Conservation (phyloP, 2,329 filamentous ascomycete species). For the Aspergillus tanneri region DNA sequence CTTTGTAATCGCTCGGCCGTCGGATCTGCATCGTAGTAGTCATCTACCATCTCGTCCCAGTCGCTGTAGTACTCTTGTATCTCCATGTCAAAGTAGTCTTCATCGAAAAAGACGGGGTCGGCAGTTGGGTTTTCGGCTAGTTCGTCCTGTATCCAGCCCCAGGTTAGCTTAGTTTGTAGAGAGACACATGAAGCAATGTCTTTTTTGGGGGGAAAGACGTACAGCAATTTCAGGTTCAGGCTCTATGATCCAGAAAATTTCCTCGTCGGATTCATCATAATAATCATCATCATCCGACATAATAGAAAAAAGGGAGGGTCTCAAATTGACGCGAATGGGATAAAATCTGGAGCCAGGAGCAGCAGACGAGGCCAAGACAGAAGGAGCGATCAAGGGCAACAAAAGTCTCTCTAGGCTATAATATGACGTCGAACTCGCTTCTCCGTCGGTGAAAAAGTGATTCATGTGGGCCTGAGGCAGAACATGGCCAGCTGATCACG, state of each 20-base stretch:
- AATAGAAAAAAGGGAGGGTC: slow-evolving; percentile 1
- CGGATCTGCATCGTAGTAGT: slow-evolving; percentile 47
- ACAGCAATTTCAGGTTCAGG: slow-evolving; percentile 37
- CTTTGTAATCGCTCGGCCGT: slow-evolving; percentile 28
- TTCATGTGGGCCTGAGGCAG: background rate
- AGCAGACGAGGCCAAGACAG: background rate
- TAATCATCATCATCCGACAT: slow-evolving; percentile 44
- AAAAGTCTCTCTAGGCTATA: background rate
- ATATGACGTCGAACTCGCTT: slow-evolving; percentile 7
- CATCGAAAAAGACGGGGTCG: slow-evolving; percentile 42
- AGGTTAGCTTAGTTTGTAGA: slow-evolving; percentile 8
- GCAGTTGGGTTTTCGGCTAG: slow-evolving; percentile 43
- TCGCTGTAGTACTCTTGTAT: slow-evolving; percentile 46
- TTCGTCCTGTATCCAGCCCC: slow-evolving; percentile 37
- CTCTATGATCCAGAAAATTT: slow-evolving; percentile 37
- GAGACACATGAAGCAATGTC: background rate
- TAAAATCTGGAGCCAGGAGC: background rate
- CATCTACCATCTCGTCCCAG: slow-evolving; percentile 48
- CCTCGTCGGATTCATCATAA: slow-evolving; percentile 39
- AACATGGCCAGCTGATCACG: slow-evolving; percentile 13
- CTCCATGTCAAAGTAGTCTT: slow-evolving; percentile 40
- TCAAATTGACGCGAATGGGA: background rate
- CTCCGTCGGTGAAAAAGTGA: slow-evolving; percentile 4
- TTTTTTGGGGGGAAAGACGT: slow-evolving; percentile 13
- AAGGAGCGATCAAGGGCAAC: background rate